Conservation (phyloP, 495 filamentous ascomycete genomes). For the Neurospora intermedia region DNA sequence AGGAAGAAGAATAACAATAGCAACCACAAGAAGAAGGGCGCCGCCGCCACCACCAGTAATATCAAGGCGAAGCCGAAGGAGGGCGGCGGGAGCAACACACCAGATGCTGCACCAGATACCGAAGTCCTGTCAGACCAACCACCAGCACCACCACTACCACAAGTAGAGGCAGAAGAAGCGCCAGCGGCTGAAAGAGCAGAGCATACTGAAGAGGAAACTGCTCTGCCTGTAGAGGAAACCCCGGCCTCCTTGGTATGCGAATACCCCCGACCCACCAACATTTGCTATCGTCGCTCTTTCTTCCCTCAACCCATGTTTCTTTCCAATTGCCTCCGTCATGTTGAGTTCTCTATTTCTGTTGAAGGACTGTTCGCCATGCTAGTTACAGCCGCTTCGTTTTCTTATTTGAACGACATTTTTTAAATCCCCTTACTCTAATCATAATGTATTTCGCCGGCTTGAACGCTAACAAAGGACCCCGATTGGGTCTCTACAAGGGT, state of each 20-base stretch:
- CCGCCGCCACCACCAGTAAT: constrained; percentile 16
- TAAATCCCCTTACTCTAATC: neutral
- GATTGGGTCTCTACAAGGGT: neutral
- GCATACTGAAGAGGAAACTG: neutral
- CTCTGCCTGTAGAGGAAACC: constrained; percentile 1
- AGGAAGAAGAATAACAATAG: constrained; percentile 59
- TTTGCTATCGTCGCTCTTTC: neutral
- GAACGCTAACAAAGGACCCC: neutral
- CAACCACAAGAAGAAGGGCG: constrained; percentile 43
- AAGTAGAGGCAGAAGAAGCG: neutral
- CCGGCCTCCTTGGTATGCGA: neutral
- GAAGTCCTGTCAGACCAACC: neutral
- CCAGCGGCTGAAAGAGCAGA: neutral
- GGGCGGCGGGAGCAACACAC: neutral
- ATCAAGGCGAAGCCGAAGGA: constrained; percentile 9
- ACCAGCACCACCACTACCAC: neutral
- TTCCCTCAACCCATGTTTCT: neutral
- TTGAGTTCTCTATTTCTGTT: neutral
- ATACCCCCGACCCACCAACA: neutral
- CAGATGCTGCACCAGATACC: neutral
- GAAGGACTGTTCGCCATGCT: neutral
- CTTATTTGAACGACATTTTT: neutral
- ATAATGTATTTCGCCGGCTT: neutral
- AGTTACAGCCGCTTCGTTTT: neutral
- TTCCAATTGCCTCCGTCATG: neutral